Conservation (phyloP, 257 asterid genomes). For the Capsicum baccatum region DNA sequence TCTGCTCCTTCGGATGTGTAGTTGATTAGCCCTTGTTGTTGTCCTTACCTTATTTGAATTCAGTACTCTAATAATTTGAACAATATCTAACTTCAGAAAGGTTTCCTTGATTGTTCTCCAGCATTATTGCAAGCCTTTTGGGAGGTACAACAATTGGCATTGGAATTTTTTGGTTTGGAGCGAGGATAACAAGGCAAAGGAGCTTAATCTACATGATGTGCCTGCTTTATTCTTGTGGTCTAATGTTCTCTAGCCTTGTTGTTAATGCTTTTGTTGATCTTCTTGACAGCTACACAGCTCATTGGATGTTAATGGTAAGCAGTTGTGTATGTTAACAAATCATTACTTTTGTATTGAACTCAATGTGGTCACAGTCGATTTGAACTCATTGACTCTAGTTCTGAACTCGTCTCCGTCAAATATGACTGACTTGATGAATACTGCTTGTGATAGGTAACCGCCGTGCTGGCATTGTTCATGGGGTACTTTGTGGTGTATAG, state of each 20-base stretch:
- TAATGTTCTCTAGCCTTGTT: background rate
- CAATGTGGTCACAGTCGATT: no score
- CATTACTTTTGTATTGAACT: background rate
- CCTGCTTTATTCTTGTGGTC: background rate
- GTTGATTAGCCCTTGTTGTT: background rate
- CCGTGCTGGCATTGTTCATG: background rate
- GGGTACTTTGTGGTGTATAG: background rate
- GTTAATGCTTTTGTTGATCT: background rate
- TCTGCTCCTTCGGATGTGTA: background rate
- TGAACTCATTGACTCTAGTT: background rate
- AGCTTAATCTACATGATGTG: background rate
- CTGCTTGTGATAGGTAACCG: background rate
- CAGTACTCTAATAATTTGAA: background rate
- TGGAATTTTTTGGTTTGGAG: constrained; percentile 4
- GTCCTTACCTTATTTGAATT: background rate
- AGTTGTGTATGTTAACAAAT: background rate
- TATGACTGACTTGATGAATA: background rate
- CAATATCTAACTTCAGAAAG: background rate
- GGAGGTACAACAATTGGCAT: background rate
- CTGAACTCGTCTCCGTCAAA: background rate
- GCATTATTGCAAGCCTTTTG: background rate
- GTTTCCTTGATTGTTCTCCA: constrained; percentile 1
- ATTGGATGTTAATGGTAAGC: constrained; percentile 2
- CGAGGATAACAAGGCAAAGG: background rate
- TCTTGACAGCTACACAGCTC: constrained; percentile 2